Evolutionary conservation across 225 moss, liverwort and hornwort genomes (phyloP).

Genomic region (Bryoerythrophyllum caledonicum): DNA sequence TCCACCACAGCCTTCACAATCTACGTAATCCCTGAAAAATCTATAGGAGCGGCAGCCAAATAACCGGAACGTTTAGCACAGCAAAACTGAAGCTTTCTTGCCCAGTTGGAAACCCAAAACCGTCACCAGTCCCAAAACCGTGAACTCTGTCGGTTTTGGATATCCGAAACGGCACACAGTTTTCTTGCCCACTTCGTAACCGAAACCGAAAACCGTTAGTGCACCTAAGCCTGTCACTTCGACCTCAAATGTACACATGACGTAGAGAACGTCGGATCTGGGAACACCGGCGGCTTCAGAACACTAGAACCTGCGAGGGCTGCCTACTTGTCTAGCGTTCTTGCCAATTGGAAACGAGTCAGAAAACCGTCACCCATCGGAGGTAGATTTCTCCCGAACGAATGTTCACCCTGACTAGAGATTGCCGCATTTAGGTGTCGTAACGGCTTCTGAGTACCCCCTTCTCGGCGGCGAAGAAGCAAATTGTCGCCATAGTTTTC

Average conservation of each 20-base stretch:
- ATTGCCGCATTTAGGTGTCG: background rate
- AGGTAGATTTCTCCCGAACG: background rate
- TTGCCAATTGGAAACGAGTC: background rate
- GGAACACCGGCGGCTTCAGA: background rate
- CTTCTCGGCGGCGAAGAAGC: slow-evolving; percentile 11
- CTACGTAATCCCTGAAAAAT: too few species aligned
- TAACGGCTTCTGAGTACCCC: background rate
- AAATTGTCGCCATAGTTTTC: slow-evolving; percentile 30
- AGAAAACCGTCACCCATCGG: background rate
- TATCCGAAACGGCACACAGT: too few species aligned
- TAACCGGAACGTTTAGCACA: background rate
- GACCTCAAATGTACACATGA: accelerated
- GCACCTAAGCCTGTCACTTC: too few species aligned
- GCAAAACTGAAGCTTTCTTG: background rate
- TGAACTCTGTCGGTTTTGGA: background rate
- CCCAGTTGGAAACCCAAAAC: background rate
- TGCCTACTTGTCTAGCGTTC: background rate
- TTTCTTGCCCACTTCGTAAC: too few species aligned
- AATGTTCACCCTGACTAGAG: background rate
- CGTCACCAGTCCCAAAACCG: background rate
- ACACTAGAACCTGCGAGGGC: too few species aligned
- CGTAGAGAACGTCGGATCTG: too few species aligned
- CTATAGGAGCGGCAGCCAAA: too few species aligned
- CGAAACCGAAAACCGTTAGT: too few species aligned
- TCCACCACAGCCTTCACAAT: too few species aligned